Percentiles rank a stretch among this genome's conserved stretches.
phyloP scores from a whole-genome alignment of 768 basidiomycete species.

The Tubosaeta sp. region DNA sequence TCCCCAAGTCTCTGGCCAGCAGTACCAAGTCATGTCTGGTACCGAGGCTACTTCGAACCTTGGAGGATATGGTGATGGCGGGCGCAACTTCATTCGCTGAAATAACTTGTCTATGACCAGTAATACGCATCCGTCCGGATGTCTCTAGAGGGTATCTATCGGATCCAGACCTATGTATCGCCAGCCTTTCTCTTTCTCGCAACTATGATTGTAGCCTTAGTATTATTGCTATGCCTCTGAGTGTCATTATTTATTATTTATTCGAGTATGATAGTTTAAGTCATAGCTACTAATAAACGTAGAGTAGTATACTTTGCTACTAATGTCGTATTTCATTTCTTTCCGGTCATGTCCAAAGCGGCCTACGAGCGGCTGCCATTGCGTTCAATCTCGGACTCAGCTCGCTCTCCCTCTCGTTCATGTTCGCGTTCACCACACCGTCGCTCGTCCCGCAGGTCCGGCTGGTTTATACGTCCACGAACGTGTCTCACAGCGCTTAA shows the following conservation, averaged over 20 bases:
- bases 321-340: not conserved
- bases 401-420: constrained; percentile 18
- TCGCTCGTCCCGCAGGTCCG: constrained; percentile 26
- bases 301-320: not conserved
- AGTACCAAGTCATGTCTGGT: not conserved
- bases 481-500: constrained; percentile 40
- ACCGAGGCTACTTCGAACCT: not conserved
- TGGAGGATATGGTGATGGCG: not conserved
- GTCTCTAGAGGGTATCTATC: not conserved
- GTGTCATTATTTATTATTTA: not conserved
- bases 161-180: not conserved
- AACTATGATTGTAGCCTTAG: constrained; percentile 8
- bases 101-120: too few relatives aligned
- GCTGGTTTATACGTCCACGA: constrained; percentile 31
- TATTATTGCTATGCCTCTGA: too few relatives aligned
- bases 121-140: too few relatives aligned
- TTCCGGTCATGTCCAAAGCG: constrained; percentile 33
- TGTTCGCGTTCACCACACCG: constrained; percentile 23
- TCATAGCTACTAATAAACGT: too few relatives aligned
- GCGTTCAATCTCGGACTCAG: constrained; percentile 37
- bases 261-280: not conserved
- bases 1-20: not conserved
- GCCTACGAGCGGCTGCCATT: constrained; percentile 49
- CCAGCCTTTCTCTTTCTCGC: not conserved
- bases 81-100: not conserved